Evolutionary conservation across 225 moss, liverwort and hornwort genomes (phyloP), one percentile per base, ranked within the genome.

Genomic region (Pseudisothecium myosuroides): DNA sequence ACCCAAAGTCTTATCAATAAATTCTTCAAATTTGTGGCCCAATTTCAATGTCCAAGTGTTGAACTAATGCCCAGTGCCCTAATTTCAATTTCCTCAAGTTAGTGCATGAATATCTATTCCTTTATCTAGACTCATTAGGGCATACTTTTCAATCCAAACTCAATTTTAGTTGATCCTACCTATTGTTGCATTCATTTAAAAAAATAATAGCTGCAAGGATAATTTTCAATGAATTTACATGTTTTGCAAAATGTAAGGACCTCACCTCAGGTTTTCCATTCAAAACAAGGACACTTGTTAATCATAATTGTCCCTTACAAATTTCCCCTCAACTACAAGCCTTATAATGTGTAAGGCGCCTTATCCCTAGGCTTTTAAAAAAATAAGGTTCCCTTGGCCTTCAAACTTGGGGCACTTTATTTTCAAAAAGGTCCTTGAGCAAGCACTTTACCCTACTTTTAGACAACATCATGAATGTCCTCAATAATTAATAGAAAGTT

Each of bases 381-480:
- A 45, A 45, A 29, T 29, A 45, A 73, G 2, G 18, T 73, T 17
- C 2, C 28, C 17, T 73, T 1, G 2, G 10, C n/a, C n/a, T 68
- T 47, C 0, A 12, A 2, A 1, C 17, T 45, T 6, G 0, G 10
- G 5, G 17, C 15, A 15, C 26, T 8, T 72, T 45, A 28, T 45
- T 29, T 45, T 17, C 6, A 17, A 73, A 45, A 73, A 45, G 6
- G 3, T 1, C 10, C 2, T 17, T 0, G 0, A 45, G 2, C 2
- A 16, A 1, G 3, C 2, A 0, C 10, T 2, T 45, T 29, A 31
- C 1, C 2, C 4, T 11, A 47, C 4, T 19, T 31, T 12, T 20
- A 49, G 12, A 75, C 11, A 49, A 75, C 4, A 75, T 32, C 3
- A 49, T 32, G 0, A 75, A 75, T 49, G 0, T 9, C 11, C 12